phyloP scores from a whole-genome alignment of 768 basidiomycete genomes.

The Pleurotus citrinopileatus region DNA sequence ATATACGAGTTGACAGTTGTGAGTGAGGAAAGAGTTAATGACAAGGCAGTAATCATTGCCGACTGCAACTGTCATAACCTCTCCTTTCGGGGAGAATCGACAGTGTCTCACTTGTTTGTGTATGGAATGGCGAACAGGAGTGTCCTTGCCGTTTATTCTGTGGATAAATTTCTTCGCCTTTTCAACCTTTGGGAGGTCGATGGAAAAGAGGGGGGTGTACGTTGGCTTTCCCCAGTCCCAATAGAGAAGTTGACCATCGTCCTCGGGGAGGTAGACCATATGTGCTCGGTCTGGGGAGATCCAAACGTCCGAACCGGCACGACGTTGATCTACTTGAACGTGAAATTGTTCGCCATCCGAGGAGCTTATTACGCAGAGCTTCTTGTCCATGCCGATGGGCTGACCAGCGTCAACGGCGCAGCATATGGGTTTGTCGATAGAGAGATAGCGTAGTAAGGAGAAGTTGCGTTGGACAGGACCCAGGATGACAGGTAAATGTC shows the following conservation, averaged over 20 bases:
- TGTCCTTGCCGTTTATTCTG: neutral
- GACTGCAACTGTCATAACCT: neutral
- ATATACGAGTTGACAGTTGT: conserved; percentile 2
- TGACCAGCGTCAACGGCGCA: neutral
- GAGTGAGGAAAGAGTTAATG: neutral
- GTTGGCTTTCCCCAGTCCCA: neutral
- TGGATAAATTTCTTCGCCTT: neutral
- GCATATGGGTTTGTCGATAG: neutral
- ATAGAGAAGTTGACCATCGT: neutral
- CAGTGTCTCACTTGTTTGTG: neutral
- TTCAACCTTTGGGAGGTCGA: neutral
- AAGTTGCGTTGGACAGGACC: neutral
- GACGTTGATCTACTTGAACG: neutral
- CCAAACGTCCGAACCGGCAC: neutral
- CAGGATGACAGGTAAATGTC: neutral
- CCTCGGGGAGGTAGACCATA: neutral
- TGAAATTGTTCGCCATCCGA: neutral
- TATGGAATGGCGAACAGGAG: neutral
- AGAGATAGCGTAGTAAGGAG: neutral
- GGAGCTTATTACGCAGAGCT: neutral
- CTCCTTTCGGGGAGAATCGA: neutral
- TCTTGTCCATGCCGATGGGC: neutral
- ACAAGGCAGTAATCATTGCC: conserved; percentile 1
- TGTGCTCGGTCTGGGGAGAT: neutral
- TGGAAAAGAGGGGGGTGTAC: neutral